These are phyloP conservation scores for Aspergillus saccharolyticus DNA, from an alignment of 495 filamentous ascomycete species.

Conservation along the genomic window DNA sequence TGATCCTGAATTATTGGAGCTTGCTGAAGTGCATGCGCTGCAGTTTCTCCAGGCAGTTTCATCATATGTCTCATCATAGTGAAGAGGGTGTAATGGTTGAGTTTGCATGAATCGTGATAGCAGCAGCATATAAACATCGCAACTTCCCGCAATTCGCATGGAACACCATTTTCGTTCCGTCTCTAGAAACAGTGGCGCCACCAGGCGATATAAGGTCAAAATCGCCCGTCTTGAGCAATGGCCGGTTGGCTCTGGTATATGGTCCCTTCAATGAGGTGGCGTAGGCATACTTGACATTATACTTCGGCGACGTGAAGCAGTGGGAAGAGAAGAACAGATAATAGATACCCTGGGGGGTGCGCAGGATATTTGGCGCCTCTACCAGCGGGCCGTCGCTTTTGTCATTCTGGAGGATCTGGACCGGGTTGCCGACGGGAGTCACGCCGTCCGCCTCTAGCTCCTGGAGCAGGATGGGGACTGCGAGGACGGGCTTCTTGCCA, in stretches of 20 bases:
- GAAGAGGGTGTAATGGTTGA: constrained; percentile 4
- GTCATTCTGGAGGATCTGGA: constrained; percentile 48
- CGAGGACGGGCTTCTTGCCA: constrained; percentile 33
- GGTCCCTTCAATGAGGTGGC: constrained; percentile 41
- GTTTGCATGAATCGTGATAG: constrained; percentile 19
- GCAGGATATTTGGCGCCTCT: constrained; percentile 53
- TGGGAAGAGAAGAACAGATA: constrained; percentile 58
- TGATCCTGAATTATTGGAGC: too few species aligned
- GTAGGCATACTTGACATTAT: constrained; percentile 53
- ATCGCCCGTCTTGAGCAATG: constrained; percentile 37
- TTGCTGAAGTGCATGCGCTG: too few species aligned
- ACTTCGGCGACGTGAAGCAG: constrained; percentile 47
- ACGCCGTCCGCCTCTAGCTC: constrained; percentile 48
- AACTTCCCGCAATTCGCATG: constrained; percentile 44
- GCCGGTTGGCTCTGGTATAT: constrained; percentile 31
- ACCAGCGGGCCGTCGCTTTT: constrained; percentile 53
- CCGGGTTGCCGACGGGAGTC: constrained; percentile 42
- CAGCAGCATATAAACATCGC: constrained; percentile 31
- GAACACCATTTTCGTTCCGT: constrained; percentile 45
- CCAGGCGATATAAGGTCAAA: constrained; percentile 45
- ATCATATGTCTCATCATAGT: constrained; percentile 5
- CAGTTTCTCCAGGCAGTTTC: too few species aligned
- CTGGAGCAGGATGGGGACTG: constrained; percentile 56
- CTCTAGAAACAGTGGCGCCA: constrained; percentile 42
- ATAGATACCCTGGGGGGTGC: constrained; percentile 41